phyloP scores from a whole-genome alignment of 2,329 filamentous ascomycete genomes.

The Fusarium sp. region DNA sequence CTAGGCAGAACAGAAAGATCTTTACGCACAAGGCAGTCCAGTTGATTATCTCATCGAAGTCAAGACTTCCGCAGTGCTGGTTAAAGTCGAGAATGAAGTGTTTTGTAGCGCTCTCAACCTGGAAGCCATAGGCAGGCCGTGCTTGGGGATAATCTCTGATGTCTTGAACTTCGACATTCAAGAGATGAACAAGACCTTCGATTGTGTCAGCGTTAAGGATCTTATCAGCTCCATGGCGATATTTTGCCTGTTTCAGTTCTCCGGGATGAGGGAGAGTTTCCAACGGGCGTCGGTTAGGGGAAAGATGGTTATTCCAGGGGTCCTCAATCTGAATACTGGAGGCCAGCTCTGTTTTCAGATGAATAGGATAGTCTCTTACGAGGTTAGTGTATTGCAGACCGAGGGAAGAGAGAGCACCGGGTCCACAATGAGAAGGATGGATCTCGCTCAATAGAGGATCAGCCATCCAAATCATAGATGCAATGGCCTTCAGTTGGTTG shows the following conservation, averaged over 20 bases:
- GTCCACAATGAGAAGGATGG: slow-evolving; percentile 37
- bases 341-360: slow-evolving; percentile 18
- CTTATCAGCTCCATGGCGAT: not conserved
- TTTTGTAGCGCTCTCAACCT: not conserved
- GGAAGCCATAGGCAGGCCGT: slow-evolving; percentile 32
- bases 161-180: slow-evolving; percentile 11
- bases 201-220: slow-evolving; percentile 5
- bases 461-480: slow-evolving; percentile 31
- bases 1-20: slow-evolving; percentile 5
- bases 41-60: slow-evolving; percentile 19
- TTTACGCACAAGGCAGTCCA: slow-evolving; percentile 31
- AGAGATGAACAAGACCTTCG: slow-evolving; percentile 13
- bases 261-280: slow-evolving; percentile 27
- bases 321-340: slow-evolving; percentile 20
- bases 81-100: slow-evolving; percentile 26
- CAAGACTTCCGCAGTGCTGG: slow-evolving; percentile 39
- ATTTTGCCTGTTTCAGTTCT: slow-evolving; percentile 14
- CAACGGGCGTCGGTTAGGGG: slow-evolving; percentile 20
- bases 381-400: slow-evolving; percentile 40
- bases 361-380: slow-evolving; percentile 1
- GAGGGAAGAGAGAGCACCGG: slow-evolving; percentile 29
- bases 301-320: slow-evolving; percentile 39
- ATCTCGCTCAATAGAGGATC: slow-evolving; percentile 32
- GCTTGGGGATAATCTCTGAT: not conserved
- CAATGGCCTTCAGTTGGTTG: slow-evolving; percentile 17